Conservation (phyloP, 345 rosid species). For the Lenwebbia sp. region DNA sequence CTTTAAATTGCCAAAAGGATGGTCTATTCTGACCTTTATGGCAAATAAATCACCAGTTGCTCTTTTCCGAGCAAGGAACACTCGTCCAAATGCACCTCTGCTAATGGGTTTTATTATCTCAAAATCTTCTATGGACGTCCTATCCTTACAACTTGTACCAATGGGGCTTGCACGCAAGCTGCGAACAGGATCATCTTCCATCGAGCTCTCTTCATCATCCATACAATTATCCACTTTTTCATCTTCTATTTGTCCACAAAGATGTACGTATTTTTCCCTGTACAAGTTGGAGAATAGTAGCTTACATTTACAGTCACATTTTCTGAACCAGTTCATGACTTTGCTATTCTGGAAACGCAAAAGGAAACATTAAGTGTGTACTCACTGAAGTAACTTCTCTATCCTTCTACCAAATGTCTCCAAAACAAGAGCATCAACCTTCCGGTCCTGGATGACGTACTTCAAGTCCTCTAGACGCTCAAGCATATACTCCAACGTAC, state of each 20-base stretch:
- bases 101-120: constrained; percentile 98
- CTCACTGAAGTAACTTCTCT: constrained; percentile 90
- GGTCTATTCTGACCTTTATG: constrained; percentile 52
- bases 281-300: constrained; percentile 1
- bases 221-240: constrained; percentile 52
- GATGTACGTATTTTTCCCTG: constrained; percentile 83
- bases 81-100: constrained; percentile 93
- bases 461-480: constrained; percentile 73
- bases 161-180: constrained; percentile 84
- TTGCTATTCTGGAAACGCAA: neutral
- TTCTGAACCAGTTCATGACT: neutral
- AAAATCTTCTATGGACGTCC: constrained; percentile 96
- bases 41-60: constrained; percentile 95
- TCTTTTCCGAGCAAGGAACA: constrained; percentile 84
- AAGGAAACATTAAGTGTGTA: neutral
- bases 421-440: constrained; percentile 87
- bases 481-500: constrained; percentile 64
- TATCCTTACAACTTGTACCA: constrained; percentile 61
- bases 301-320: neutral
- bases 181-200: constrained; percentile 71
- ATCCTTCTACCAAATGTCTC: constrained; percentile 97
- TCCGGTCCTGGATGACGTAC: constrained; percentile 86
- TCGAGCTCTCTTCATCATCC: constrained; percentile 74
- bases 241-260: constrained; percentile 78
- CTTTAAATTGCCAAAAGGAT: neutral